Conservation (phyloP, 495 filamentous ascomycete genomes). For the Monascus purpureus region DNA sequence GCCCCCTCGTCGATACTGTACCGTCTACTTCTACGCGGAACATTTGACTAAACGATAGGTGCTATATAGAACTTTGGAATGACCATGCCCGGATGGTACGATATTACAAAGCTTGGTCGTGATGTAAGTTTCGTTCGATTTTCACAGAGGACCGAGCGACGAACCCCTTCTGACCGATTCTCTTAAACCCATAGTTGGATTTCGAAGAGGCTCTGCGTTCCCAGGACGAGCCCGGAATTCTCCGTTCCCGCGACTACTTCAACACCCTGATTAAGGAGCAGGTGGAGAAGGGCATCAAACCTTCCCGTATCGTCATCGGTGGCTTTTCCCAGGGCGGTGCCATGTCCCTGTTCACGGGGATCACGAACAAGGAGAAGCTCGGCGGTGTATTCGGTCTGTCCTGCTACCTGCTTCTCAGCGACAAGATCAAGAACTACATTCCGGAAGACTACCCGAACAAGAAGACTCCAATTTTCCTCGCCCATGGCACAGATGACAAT, state of each 20-base stretch:
- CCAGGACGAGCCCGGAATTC: slow-evolving; percentile 72
- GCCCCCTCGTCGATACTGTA: too few relatives aligned
- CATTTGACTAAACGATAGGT: too few relatives aligned
- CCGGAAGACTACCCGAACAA: slow-evolving; percentile 56
- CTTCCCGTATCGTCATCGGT: slow-evolving; percentile 72
- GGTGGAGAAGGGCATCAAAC: slow-evolving; percentile 68
- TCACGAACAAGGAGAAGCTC: slow-evolving; percentile 61
- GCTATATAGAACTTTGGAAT: slow-evolving; percentile 55
- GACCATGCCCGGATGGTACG: slow-evolving; percentile 87
- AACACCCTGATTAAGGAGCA: slow-evolving; percentile 70
- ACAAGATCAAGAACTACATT: slow-evolving; percentile 52
- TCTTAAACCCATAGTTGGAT: slow-evolving; percentile 23
- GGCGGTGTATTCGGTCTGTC: slow-evolving; percentile 81
- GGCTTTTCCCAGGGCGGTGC: slow-evolving; percentile 51
- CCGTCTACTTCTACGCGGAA: too few relatives aligned
- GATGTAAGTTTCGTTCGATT: too few relatives aligned
- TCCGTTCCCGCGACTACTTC: slow-evolving; percentile 58
- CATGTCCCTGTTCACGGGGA: slow-evolving; percentile 47
- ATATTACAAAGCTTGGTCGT: slow-evolving; percentile 50
- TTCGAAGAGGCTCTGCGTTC: slow-evolving; percentile 33
- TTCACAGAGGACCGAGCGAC: too few relatives aligned
- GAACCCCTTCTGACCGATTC: too few relatives aligned
- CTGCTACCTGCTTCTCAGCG: slow-evolving; percentile 62
- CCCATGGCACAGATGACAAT: slow-evolving; percentile 61
- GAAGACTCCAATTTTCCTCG: slow-evolving; percentile 76